Conservation (phyloP, 495 filamentous ascomycete genomes). For the Penicillium arizonense region DNA sequence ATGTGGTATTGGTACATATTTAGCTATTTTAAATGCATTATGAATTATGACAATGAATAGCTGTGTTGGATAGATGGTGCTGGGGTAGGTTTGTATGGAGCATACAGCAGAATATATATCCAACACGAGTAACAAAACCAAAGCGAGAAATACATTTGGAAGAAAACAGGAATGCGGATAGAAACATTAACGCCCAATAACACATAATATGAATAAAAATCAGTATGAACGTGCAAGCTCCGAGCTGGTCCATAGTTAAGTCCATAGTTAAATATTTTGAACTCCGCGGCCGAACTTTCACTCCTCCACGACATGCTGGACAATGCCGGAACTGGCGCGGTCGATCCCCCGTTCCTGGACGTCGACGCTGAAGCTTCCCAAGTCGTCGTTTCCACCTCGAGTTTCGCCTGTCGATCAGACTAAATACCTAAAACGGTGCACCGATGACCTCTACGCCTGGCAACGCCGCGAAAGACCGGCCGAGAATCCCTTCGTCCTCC, state of each 20-base stretch:
- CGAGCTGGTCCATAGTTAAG: no score
- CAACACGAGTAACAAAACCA: no score
- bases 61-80: no score
- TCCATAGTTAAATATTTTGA: no score
- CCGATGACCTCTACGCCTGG: conserved; percentile 88
- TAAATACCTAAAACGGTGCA: conserved; percentile 72
- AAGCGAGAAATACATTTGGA: no score
- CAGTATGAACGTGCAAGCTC: no score
- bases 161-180: no score
- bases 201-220: no score
- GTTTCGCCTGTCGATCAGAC: conserved; percentile 48
- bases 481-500: conserved; percentile 69
- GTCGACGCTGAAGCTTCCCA: conserved; percentile 59
- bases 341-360: conserved; percentile 53
- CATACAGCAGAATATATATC: no score
- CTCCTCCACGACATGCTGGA: conserved; percentile 19
- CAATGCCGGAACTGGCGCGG: conserved; percentile 49
- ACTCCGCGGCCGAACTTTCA: neutral
- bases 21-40: conserved; percentile 3
- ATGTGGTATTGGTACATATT: neutral
- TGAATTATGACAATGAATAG: conserved; percentile 3
- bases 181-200: no score
- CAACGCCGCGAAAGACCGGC: conserved; percentile 63
- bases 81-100: no score
- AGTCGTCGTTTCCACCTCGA: conserved; percentile 57